Conservation (phyloP, 2,329 filamentous ascomycete genomes). For the Coniella vitis region DNA sequence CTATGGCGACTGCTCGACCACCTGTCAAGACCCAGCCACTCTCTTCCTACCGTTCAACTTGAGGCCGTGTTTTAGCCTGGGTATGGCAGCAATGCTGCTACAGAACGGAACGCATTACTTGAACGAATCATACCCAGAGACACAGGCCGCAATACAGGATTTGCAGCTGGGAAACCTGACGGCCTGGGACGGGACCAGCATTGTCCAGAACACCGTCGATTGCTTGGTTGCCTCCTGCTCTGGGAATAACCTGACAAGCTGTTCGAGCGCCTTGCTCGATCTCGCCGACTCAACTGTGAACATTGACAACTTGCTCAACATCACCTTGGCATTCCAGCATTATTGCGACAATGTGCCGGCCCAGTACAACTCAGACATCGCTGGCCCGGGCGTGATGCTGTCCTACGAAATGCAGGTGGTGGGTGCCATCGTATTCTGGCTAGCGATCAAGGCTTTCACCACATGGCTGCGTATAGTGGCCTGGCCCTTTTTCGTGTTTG, state of each 20-base stretch:
- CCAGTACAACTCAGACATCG: conserved; percentile 7
- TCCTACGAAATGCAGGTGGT: conserved; percentile 5
- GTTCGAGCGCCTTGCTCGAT: background rate
- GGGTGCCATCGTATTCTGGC: background rate
- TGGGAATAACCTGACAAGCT: background rate
- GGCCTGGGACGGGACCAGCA: background rate
- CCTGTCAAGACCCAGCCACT: conserved; percentile 1
- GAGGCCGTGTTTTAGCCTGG: background rate
- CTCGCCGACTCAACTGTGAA: background rate
- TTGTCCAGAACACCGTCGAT: background rate
- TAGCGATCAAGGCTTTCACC: background rate
- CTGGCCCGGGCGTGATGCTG: conserved; percentile 5
- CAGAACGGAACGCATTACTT: background rate
- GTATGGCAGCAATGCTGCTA: background rate
- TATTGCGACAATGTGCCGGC: background rate
- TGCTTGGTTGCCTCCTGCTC: conserved; percentile 3
- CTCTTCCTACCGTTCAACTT: conserved; percentile 6
- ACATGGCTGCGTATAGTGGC: background rate
- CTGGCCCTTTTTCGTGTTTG: background rate
- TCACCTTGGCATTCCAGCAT: background rate
- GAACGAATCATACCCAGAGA: background rate
- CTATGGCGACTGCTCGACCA: background rate
- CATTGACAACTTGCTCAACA: background rate
- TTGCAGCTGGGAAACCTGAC: background rate
- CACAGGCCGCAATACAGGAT: background rate